These are phyloP conservation scores for Leishmania arabica DNA, from an alignment of 208 protist genomes.

Conservation along the genomic window DNA sequence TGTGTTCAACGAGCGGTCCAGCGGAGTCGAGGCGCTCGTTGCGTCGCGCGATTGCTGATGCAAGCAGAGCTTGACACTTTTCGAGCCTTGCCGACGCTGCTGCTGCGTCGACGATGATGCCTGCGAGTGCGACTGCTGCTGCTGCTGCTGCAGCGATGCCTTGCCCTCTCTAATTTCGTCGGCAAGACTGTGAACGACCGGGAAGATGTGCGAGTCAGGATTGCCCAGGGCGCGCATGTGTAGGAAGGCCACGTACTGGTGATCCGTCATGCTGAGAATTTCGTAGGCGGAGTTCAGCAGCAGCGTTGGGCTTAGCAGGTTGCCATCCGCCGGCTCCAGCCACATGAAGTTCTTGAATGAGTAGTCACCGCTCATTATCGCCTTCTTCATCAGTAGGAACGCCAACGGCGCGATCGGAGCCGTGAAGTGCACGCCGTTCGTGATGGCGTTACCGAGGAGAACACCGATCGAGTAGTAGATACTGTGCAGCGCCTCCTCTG, in stretches of 20 bases:
- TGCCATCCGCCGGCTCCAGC: conserved; percentile 54
- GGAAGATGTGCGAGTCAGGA: conserved; percentile 32
- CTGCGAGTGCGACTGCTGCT: not conserved
- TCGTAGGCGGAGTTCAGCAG: conserved; percentile 46
- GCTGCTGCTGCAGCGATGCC: conserved; percentile 3
- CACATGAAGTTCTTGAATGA: conserved; percentile 41
- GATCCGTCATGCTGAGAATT: conserved; percentile 48
- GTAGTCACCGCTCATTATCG: conserved; percentile 40
- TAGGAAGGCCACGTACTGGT: conserved; percentile 45
- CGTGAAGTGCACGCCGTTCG: conserved; percentile 56
- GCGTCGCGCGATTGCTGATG: not conserved
- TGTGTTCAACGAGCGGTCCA: not conserved
- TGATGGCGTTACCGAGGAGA: conserved; percentile 56
- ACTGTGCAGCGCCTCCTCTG: conserved; percentile 36
- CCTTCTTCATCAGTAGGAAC: conserved; percentile 55
- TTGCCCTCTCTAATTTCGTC: conserved; percentile 21
- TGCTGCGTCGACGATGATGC: not conserved
- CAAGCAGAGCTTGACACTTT: not conserved
- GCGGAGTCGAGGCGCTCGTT: not conserved
- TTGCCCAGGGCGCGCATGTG: conserved; percentile 20
- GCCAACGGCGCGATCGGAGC: conserved; percentile 48
- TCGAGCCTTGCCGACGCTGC: not conserved
- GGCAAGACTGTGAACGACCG: conserved; percentile 31
- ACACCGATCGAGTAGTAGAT: conserved; percentile 51
- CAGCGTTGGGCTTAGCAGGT: conserved; percentile 43